These are phyloP conservation scores for Euphorbia lathyris DNA, from an alignment of 345 rosid species.

Conservation along the genomic window DNA sequence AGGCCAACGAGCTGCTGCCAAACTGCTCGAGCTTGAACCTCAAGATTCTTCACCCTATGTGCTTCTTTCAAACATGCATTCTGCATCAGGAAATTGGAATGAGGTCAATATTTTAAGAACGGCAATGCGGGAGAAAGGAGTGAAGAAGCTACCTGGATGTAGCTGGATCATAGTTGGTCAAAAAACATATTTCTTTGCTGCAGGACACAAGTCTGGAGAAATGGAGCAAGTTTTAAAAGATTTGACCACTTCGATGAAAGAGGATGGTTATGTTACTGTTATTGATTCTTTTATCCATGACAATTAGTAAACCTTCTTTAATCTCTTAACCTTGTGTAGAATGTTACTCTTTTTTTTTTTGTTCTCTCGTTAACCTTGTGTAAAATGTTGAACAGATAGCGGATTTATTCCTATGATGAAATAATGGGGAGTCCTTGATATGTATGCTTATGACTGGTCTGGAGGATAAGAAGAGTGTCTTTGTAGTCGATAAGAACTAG, in stretches of 20 bases:
- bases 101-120: constrained; percentile 65
- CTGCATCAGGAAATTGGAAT: constrained; percentile 79
- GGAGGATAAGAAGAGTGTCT: constrained; percentile 57
- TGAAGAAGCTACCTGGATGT: constrained; percentile 75
- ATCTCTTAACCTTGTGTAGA: neutral
- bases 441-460: constrained; percentile 72
- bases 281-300: constrained; percentile 27
- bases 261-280: constrained; percentile 22
- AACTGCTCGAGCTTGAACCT: constrained; percentile 73
- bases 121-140: constrained; percentile 75
- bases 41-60: constrained; percentile 74
- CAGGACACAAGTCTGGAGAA: constrained; percentile 60
- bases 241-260: constrained; percentile 40
- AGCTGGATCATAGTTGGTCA: constrained; percentile 78
- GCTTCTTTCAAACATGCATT: constrained; percentile 78
- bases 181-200: constrained; percentile 53
- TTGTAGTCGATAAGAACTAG: constrained; percentile 53
- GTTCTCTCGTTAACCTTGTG: too few relatives aligned
- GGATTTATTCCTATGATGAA: neutral
- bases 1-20: constrained; percentile 67
- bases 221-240: constrained; percentile 43
- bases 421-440: constrained; percentile 70
- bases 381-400: neutral
- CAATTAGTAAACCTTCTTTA: constrained; percentile 3
- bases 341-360: neutral